phyloP scores from a whole-genome alignment of 345 rosid species.

The Gossypium raimondii region DNA sequence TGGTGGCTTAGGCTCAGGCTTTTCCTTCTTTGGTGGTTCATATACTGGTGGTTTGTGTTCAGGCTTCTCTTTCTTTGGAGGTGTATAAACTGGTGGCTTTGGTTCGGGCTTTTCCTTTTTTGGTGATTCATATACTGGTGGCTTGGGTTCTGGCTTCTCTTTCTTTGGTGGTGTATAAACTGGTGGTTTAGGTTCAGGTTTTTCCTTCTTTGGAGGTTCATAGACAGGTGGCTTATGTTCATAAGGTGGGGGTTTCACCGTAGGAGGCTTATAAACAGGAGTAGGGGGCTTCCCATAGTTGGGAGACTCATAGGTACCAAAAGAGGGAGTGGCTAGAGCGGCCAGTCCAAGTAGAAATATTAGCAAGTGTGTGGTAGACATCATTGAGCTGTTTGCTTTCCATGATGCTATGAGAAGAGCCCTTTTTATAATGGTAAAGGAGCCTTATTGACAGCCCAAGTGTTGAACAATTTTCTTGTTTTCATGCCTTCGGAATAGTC shows the following conservation, averaged over 20 bases:
- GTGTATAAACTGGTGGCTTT: neutral
- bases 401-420: neutral
- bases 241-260: constrained; percentile 4
- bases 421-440: constrained; percentile 14
- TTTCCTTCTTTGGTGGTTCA: constrained; percentile 6
- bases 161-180: neutral
- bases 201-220: constrained; percentile 5
- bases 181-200: constrained; percentile 21
- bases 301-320: constrained; percentile 7
- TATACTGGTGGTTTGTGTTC: neutral
- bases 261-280: constrained; percentile 14
- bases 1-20: neutral
- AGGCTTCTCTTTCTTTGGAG: neutral
- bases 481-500: neutral
- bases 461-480: neutral
- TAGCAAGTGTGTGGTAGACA: constrained; percentile 25
- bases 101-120: neutral
- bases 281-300: constrained; percentile 3
- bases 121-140: neutral
- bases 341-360: constrained; percentile 24
- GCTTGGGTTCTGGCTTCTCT: neutral
- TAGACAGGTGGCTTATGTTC: constrained; percentile 19
- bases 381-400: neutral
- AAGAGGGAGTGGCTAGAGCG: constrained; percentile 21
- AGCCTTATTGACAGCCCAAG: neutral